Percentiles rank a stretch among this genome's conserved stretches.
Conservation (phyloP, 2,329 filamentous ascomycete species). For the Rosellinia necatrix region DNA sequence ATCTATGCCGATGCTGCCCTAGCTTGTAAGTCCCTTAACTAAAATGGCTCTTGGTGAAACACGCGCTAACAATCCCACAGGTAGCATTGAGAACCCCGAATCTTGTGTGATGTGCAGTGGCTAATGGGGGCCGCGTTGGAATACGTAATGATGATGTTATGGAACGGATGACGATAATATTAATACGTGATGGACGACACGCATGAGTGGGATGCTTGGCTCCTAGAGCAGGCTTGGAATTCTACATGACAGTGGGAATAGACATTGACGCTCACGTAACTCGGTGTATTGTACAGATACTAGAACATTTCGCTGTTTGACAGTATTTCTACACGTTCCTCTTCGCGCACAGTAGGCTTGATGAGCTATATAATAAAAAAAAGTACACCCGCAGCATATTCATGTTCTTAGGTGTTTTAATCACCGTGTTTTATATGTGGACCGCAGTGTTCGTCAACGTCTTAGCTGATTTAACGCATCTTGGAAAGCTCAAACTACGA, state of each 20-base stretch:
- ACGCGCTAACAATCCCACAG: slow-evolving; percentile 50
- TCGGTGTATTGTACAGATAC: slow-evolving; percentile 1
- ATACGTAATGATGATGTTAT: slow-evolving; percentile 32
- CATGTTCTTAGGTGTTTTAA: no score
- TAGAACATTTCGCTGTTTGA: background rate
- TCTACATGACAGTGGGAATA: background rate
- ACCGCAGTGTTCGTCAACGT: no score
- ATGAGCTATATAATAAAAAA: no score
- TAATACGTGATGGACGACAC: slow-evolving; percentile 20
- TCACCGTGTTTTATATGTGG: no score
- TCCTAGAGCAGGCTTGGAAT: background rate
- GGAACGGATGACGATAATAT: slow-evolving; percentile 30
- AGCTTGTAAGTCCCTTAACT: slow-evolving; percentile 67
- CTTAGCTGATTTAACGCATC: no score
- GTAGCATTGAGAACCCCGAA: slow-evolving; percentile 96
- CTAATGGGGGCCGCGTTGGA: slow-evolving; percentile 49
- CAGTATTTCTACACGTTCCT: no score
- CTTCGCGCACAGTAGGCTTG: no score
- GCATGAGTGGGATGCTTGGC: background rate
- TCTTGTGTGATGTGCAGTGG: slow-evolving; percentile 97
- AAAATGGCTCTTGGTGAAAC: background rate
- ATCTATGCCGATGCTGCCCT: slow-evolving; percentile 95
- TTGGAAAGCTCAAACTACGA: no score
- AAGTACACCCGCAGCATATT: no score
- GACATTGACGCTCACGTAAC: background rate